These are phyloP conservation scores for Dianthus caryophyllus DNA, from an alignment of 148 eudicot species.

Conservation along the genomic window DNA sequence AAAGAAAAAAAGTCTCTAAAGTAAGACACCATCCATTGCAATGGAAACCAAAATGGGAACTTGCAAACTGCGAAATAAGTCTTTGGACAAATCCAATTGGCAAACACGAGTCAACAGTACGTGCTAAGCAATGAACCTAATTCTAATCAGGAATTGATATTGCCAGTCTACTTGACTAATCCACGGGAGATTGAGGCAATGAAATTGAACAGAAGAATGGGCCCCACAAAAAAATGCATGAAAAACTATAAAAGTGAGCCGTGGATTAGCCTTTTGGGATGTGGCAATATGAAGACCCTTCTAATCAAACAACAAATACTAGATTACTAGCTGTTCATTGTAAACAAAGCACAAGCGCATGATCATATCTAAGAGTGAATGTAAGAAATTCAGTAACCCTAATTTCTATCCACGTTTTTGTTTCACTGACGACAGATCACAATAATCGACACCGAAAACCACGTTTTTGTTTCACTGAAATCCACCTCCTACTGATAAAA, in stretches of 20 bases:
- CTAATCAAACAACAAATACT: too few species aligned
- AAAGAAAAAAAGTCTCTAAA: background rate
- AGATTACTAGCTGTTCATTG: background rate
- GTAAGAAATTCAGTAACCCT: background rate
- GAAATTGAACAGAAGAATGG: too few species aligned
- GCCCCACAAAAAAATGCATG: too few species aligned
- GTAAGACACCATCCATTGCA: conserved; percentile 22
- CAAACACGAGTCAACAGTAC: background rate
- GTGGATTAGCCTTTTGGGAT: too few species aligned
- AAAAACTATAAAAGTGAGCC: too few species aligned
- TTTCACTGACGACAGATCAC: background rate
- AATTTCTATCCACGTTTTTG: too few species aligned
- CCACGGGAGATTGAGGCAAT: too few species aligned
- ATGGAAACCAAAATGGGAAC: conserved; percentile 23
- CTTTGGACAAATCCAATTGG: background rate
- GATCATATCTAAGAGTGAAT: background rate
- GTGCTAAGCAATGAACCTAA: background rate
- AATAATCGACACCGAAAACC: too few species aligned
- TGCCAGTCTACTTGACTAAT: too few species aligned
- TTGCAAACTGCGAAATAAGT: background rate
- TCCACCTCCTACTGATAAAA: background rate
- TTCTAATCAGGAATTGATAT: background rate
- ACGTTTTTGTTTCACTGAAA: background rate
- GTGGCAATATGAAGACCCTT: too few species aligned
- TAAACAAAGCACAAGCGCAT: background rate